These are phyloP conservation scores for Nasturtium officinale DNA, from an alignment of 345 rosid genomes.

Conservation along the genomic window DNA sequence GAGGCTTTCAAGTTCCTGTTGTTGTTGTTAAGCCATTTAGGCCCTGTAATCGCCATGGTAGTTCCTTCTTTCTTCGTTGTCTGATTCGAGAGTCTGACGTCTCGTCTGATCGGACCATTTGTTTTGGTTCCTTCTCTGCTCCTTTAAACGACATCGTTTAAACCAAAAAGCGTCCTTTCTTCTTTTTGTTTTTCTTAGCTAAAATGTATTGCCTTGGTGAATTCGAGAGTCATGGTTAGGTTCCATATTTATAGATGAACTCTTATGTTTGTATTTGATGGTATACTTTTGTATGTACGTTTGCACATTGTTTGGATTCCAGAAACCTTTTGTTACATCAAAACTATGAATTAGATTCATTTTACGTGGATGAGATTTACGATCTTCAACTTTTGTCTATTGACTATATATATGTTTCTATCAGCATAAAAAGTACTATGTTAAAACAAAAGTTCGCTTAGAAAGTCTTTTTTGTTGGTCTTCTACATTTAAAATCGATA, in stretches of 20 bases:
- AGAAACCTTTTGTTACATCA: constrained; percentile 38
- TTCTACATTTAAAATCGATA: neutral
- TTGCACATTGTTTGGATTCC: constrained; percentile 23
- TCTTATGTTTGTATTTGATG: neutral
- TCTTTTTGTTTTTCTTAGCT: neutral
- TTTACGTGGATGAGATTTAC: constrained; percentile 11
- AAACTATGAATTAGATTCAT: constrained; percentile 38
- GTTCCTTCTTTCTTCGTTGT: neutral
- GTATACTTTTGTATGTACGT: neutral
- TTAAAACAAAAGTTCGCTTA: neutral
- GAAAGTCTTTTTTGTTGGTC: neutral
- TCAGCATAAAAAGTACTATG: neutral
- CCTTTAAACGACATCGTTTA: neutral
- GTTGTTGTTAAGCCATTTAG: neutral
- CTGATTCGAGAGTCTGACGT: constrained; percentile 1
- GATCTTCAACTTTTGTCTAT: constrained; percentile 14
- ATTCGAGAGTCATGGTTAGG: neutral
- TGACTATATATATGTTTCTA: constrained; percentile 5
- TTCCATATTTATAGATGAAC: constrained; percentile 35
- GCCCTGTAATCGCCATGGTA: neutral
- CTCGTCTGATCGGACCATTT: neutral
- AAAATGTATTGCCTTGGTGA: constrained; percentile 20
- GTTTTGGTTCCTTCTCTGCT: neutral
- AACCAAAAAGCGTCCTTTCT: neutral
- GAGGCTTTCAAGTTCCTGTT: neutral